Base-by-base conservation (phyloP, 352 stramenopile species). In the Phytopythium kandeliae region DNA sequence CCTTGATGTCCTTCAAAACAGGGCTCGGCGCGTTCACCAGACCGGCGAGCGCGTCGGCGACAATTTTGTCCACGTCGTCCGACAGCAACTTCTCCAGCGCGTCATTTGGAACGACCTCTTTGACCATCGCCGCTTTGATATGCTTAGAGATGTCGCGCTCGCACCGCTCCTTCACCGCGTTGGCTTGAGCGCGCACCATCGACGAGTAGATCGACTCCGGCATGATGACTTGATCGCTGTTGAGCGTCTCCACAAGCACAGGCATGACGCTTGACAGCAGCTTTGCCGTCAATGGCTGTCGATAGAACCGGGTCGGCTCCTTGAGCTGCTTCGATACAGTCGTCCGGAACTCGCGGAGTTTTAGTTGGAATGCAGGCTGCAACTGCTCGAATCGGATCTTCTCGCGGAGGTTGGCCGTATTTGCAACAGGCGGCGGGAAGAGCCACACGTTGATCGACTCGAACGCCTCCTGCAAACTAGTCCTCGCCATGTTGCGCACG, bases 181-280 rank as follows among this genome's bases (percentile, higher is more conserved):
- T 79, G 7, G 79, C 81, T 51, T 95, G 77, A 0, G 81, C 79
- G 44, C 82, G 79, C 28, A 91, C 81, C 66, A 95, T 88, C 1
- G 81, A 92, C 44, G 84, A 84, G 54, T 92, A 95, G 58, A 95
- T 95, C 4, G 84, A 92, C 59, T 92, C 84, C 1, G 84, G 84
- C 84, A 95, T 90, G 51, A 95, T 95, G 10, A 95, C 70, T 57
- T 87, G 64, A 53, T 95, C 83, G 24, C 83, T 88, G 57, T 95
- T 92, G n/a, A 95, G 51, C 8, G 78, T 89, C 46, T 92, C 78
- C 3, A 89, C 74, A 15, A 91, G 45, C 19, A 65, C 67, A 26
- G 79, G 84, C 71, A 95, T 88, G 61, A 95, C 77, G 60, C 89
- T 67, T 6, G 74, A 71, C 28, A 95, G 60, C 43, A 88, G 69